Base-by-base conservation (phyloP, 2,329 filamentous ascomycete species). In the Claviceps purpurea region DNA sequence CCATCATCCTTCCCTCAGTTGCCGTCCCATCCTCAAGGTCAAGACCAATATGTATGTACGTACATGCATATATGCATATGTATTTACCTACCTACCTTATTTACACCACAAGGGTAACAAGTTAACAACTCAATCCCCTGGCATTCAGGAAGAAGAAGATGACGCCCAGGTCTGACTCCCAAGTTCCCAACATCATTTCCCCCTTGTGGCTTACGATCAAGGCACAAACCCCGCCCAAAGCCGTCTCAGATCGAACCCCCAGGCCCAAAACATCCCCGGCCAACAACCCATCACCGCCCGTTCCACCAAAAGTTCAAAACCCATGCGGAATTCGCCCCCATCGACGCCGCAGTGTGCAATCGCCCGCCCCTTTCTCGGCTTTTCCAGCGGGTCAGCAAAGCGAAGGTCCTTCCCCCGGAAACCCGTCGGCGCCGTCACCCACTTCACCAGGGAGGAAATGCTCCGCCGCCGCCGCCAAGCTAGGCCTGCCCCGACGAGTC, bases 301-400 rank as follows among this genome's bases (percentile, higher is more conserved):
- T 18, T 24, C 41, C 43, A 54, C 52, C 52, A 50, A 37, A 18
- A 18, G 18, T 18, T 18, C 18, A 18, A 18, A 11, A 14, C n/a
- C 40, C n/a, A 50, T 54, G 52, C 49, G 39, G 30, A 54, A 54
- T 52, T 30, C 26, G 8, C 26, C 11, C 39, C 34, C 41, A 54
- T 54, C 52, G 52, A 26, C n/a, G 22, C n/a, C 45, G 37, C 40
- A 26, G 52, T 54, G 50, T 45, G 43, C 39, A 54, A 54, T 54
- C 52, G 50, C 42, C 42, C 42, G 20, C n/a, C 18, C 39, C 14
- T n/a, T 8, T n/a, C 39, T 40, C 26, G 26, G 26, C 26, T 30
- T 30, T 30, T 30, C 26, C 26, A 30, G 26, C 26, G 26, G 26
- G 26, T 8, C 26, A 30, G 26, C 26, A 30, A 30, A 30, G 26